Conservation (phyloP, 768 basidiomycete genomes). For the Leccinum broughii region DNA sequence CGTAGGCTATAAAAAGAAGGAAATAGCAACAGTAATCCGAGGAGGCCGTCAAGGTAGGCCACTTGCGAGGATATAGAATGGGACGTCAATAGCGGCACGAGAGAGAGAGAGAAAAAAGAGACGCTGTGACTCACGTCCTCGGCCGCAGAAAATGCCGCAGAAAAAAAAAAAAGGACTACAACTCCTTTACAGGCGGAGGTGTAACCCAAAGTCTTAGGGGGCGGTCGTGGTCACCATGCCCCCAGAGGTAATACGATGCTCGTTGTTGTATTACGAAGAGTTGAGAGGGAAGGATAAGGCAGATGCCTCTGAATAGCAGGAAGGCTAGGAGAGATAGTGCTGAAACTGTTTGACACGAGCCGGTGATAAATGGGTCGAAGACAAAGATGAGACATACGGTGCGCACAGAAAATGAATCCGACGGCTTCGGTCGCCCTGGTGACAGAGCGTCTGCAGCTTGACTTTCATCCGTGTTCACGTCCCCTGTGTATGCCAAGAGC, state of each 20-base stretch:
- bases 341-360: conserved; percentile 34
- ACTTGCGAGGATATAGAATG: no score
- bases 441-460: no score
- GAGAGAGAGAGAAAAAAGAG: no score
- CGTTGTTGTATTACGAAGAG: conserved; percentile 51
- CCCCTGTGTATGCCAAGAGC: no score
- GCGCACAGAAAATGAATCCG: conserved; percentile 48
- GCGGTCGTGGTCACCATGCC: conserved; percentile 41
- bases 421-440: no score
- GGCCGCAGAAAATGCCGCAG: not conserved
- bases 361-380: not conserved
- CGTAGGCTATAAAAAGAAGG: no score
- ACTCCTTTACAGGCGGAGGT: conserved; percentile 27
- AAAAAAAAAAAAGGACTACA: conserved; percentile 10
- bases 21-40: no score
- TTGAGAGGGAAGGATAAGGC: conserved; percentile 60
- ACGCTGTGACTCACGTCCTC: conserved; percentile 15
- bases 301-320: conserved; percentile 51
- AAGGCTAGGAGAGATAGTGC: conserved; percentile 40
- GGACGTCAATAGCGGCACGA: conserved; percentile 4
- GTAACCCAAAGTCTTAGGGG: conserved; percentile 25
- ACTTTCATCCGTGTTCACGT: no score
- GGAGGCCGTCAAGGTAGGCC: no score
- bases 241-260: conserved; percentile 63
- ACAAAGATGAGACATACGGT: not conserved